Evolutionary conservation across 805 yeast species (phyloP), one percentile per base, ranked within the genome.

Genomic region (Schwanniomyces sp.): DNA sequence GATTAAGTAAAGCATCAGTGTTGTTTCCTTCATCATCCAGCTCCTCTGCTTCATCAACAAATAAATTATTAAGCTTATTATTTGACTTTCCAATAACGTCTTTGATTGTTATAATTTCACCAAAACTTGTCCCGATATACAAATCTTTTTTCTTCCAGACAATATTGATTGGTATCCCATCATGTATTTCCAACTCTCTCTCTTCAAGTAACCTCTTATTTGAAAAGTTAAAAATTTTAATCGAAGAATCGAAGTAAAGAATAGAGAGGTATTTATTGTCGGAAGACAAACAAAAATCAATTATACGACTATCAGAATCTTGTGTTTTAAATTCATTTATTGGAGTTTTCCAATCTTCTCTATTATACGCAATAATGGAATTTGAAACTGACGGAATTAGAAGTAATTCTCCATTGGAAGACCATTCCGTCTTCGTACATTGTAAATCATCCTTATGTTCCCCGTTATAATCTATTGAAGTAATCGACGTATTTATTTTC

Each of bases 361-460:
- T 63, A 46, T 68, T 63, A 45, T 67, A 81, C 0, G 80, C 70
- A 44, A 73, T 74, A 41, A 85, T 72, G 2, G 74, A 66, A 40
- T 72, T 68, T 17, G 74, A 67, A 32, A 72, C 67, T 6, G 85
- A 70, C 2, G 96, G 91, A 16, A 88, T 58, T 2, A 91, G 89
- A 41, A 90, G 70, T n/a, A 72, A 63, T 45, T 79, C 79, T 14
- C 96, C 96, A 45, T 77, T 73, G 2, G 86, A 80, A 47, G 82
- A 80, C 96, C 96, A 90, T 32, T 78, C 79, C 2, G 82, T 75
- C 37, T 76, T 77, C 0, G 88, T 75, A 24, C 84, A 67, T 1
- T 79, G 60, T 38, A 79, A 64, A 56, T 70, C 76, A 3, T 72
- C 77, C 3, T 64, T 61, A 41, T 75, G 74, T 40, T 78, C 84